Evolutionary conservation across 306 rosid genomes (phyloP).

Genomic region (Corylus heterophylla): DNA sequence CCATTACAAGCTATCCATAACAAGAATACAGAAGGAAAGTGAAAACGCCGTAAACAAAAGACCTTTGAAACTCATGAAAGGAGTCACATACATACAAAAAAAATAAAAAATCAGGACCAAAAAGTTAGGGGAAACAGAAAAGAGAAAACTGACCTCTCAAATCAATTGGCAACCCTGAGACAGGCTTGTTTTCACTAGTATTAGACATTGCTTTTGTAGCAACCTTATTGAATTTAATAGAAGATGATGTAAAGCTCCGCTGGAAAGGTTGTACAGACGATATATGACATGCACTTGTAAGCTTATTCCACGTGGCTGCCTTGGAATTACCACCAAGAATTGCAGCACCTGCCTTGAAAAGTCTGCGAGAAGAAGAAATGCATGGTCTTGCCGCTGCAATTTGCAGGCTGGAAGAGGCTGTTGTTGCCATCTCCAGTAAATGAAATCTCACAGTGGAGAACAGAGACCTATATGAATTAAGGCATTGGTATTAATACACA

Average conservation of each 20-base stretch:
- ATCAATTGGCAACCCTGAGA: constrained; percentile 80
- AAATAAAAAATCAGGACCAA: neutral
- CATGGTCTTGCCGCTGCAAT: constrained; percentile 56
- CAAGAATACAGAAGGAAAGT: neutral
- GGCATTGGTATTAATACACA: constrained; percentile 22
- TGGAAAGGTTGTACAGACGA: constrained; percentile 51
- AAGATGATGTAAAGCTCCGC: constrained; percentile 33
- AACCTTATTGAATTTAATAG: constrained; percentile 42
- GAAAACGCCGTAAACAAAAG: neutral
- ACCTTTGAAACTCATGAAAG: constrained; percentile 7
- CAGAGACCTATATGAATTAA: constrained; percentile 33
- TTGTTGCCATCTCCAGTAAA: constrained; percentile 59
- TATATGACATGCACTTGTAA: constrained; percentile 58
- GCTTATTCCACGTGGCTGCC: constrained; percentile 48
- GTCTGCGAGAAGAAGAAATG: constrained; percentile 48
- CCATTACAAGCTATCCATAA: neutral
- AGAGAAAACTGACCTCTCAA: constrained; percentile 55
- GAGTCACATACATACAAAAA: neutral
- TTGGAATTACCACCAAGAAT: constrained; percentile 40
- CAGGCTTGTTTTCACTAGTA: constrained; percentile 51
- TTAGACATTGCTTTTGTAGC: constrained; percentile 59
- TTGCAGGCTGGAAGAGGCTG: constrained; percentile 67
- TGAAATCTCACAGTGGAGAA: constrained; percentile 29
- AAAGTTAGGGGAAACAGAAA: neutral
- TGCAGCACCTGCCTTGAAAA: constrained; percentile 30